Base-by-base conservation (phyloP, 768 basidiomycete genomes). In the Amanita thiersii region DNA sequence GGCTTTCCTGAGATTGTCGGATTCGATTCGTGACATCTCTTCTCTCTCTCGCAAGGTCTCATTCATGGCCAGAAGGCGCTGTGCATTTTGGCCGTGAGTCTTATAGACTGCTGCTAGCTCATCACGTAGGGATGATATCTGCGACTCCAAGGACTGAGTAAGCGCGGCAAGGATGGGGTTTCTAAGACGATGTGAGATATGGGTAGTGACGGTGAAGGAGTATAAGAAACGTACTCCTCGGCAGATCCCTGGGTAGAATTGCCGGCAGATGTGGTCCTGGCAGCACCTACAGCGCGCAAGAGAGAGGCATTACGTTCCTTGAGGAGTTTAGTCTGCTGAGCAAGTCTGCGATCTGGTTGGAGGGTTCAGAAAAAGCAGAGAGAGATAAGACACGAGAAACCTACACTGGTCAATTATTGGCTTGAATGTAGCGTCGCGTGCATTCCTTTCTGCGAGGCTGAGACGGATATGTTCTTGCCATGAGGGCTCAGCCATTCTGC, bases 21-120 rank as follows among this genome's bases (percentile, higher is more conserved):
- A 72, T 46, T 93, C 82, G 29, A 86, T 71, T 45, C 91, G 74
- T 3, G 85, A 78, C 24, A 84, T 58, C 50, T 97, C 93, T 55
- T 97, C 93, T 60, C 91, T 85, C 60, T 93, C 92, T 37, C 91
- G 80, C 5, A 98, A 70, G 1, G 89, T 90, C 61, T 99, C 96
- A 47, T 89, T 93, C 82, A 99, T 90, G 3, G 86, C 75, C 10
- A 99, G 70, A 5, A 94, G 75, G 28, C 91, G 77, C 58, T 96
- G 93, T 1, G 92, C 87, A 59, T 96, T 94, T 63, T 94, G 90
- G 3, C 89, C 87, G 48, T 98, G 93, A 0, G 90, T 88, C 61
- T 94, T 93, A 70, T 98, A 99, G 1, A 94, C 80, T 6, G 86
- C 88, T 2, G 93, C 89, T 37, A 97, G 73, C 59, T 98, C 94